phyloP scores from a whole-genome alignment of 163 green algal genomes.

The Chloromonas sp. region DNA sequence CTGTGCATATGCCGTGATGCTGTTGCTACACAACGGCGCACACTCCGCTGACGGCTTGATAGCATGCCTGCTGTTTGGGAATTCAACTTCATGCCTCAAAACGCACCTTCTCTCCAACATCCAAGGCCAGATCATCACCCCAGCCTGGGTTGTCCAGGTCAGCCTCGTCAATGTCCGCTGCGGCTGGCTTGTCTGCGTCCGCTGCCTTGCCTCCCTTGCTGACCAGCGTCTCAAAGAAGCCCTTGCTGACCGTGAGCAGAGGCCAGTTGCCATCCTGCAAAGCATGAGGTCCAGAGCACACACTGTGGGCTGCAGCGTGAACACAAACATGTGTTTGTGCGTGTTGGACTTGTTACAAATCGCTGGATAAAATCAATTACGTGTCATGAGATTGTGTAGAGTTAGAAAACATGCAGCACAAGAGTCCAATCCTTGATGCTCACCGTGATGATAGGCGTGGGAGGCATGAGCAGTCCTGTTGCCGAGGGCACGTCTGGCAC shows the following conservation, averaged over 20 bases:
- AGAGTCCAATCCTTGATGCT: background rate
- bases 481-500: slow-evolving; percentile 37
- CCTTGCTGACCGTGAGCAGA: slow-evolving; percentile 92
- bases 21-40: no score
- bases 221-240: slow-evolving; percentile 91
- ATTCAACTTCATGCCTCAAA: no score
- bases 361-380: background rate
- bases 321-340: no score
- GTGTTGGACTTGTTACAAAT: no score
- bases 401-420: background rate
- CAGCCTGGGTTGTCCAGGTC: slow-evolving; percentile 57
- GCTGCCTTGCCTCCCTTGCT: slow-evolving; percentile 35
- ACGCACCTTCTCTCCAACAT: slow-evolving; percentile 27
- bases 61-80: no score
- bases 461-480: slow-evolving; percentile 38
- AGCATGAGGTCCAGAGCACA: background rate
- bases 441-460: slow-evolving; percentile 40
- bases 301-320: background rate
- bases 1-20: no score
- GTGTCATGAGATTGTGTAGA: background rate
- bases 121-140: slow-evolving; percentile 66
- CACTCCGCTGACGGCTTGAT: no score
- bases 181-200: slow-evolving; percentile 14
- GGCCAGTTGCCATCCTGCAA: slow-evolving; percentile 90
- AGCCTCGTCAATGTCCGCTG: slow-evolving; percentile 42